Base-by-base conservation (phyloP, 148 eudicot species). In the Rhododendron ovatum region DNA sequence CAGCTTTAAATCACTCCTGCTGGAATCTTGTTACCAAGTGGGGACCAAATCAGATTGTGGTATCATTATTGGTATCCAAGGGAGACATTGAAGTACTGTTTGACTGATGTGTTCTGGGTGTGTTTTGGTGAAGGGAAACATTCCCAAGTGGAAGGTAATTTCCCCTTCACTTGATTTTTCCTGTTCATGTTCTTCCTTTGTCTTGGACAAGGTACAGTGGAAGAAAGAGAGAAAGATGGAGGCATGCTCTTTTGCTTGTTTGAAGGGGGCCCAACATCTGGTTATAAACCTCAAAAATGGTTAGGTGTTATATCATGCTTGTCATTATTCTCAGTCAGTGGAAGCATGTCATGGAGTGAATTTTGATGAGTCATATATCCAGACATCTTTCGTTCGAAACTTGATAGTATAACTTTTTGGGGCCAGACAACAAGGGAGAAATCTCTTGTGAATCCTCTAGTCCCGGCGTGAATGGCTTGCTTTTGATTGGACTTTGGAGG, bases 71-170 rank as follows among this genome's bases (percentile, higher is more conserved):
- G 65, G 65, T 59, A 22, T 59, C 65, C 35, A 75, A 11, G 47
- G 57, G 85, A 82, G 82, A 43, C 81, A 77, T 28, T 75, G 18
- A 39, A 57, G 61, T 76, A 43, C 33, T 33, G 65, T 35, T 75
- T 59, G 20, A 47, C 85, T 50, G 22, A 55, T 43, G 3, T 82
- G 65, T 67, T 67, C 33, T 79, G 75, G 20, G 67, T 13, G 9
- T 80, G 84, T 81, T 80, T 35, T 69, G 84, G 63, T 65, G 67
- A 50, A 67, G 55, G 83, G 87, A 86, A 86, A 67, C 84, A 86
- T 41, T 82, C 35, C 41, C 79, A 48, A 86, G 80, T 67, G 79
- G 78, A 57, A 48, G 45, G 22, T 80, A 22, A 80, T 80, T 86
- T 67, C 55, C 63, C 2, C 59, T 33, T 43, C 53, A 35, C 3